A percentile compares a stretch with the other conserved stretches of the same genome.
Conservation (phyloP, 2,329 filamentous ascomycete genomes). For the Malbranchea zuffiana region DNA sequence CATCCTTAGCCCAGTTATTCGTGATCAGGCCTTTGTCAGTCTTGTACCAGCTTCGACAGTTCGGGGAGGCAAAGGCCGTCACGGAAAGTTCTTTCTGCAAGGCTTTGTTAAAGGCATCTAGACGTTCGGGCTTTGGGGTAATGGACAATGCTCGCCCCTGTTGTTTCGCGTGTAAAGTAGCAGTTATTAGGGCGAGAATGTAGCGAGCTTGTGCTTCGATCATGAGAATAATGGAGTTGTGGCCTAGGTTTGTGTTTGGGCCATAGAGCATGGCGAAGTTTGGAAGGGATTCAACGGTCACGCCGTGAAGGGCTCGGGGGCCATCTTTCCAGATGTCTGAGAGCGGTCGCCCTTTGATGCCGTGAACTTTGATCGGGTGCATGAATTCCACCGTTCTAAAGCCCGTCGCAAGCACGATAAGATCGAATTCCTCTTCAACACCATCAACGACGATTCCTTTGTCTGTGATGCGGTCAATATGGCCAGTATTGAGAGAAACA, state of each 20-base stretch:
- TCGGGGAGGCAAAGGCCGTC: slow-evolving; percentile 44
- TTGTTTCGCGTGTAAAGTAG: slow-evolving; percentile 39
- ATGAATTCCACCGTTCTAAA: slow-evolving; percentile 51
- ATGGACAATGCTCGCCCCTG: slow-evolving; percentile 35
- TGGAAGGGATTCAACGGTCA: slow-evolving; percentile 42
- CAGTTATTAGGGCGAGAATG: slow-evolving; percentile 40
- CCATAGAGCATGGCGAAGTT: slow-evolving; percentile 51
- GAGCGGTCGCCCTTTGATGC: slow-evolving; percentile 34
- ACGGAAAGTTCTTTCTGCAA: slow-evolving; percentile 37
- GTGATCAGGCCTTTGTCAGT: slow-evolving; percentile 44
- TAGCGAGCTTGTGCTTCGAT: slow-evolving; percentile 49
- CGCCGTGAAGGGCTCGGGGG: slow-evolving; percentile 42
- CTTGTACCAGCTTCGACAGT: slow-evolving; percentile 49
- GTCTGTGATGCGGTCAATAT: slow-evolving; percentile 38
- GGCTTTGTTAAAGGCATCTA: slow-evolving; percentile 37
- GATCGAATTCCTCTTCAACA: slow-evolving; percentile 40
- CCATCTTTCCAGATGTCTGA: slow-evolving; percentile 44
- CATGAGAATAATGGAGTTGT: slow-evolving; percentile 52
- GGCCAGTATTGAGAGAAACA: slow-evolving; percentile 41
- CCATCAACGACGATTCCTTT: slow-evolving; percentile 39
- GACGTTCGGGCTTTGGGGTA: slow-evolving; percentile 31
- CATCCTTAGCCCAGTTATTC: slow-evolving; percentile 47
- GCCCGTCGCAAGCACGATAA: slow-evolving; percentile 49
- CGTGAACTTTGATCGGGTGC: slow-evolving; percentile 45
- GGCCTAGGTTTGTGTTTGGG: slow-evolving; percentile 46